Conservation (phyloP, 129 eudicot species). For the Chrysanthemum lavandulifolium region DNA sequence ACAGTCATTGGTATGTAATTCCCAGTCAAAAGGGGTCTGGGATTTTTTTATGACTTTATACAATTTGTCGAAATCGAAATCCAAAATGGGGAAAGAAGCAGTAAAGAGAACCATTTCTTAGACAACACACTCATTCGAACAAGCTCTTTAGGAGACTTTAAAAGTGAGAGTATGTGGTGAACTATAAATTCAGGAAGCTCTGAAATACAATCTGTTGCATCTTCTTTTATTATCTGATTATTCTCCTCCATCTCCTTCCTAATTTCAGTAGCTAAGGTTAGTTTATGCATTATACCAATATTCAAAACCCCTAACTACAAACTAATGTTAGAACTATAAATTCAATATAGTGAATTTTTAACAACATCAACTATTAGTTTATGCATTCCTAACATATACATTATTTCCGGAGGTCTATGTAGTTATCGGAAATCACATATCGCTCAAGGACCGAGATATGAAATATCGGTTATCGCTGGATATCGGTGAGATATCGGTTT, state of each 20-base stretch:
- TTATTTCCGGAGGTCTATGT: too few species aligned
- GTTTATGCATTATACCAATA: not conserved
- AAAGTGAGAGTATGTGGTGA: not conserved
- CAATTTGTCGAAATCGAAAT: not conserved
- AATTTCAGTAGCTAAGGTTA: not conserved
- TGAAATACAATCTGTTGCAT: not conserved
- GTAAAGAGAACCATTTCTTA: not conserved
- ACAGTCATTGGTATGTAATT: too few species aligned
- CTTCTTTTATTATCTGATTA: not conserved
- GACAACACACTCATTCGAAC: not conserved
- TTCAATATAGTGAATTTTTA: too few species aligned
- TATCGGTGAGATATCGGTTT: too few species aligned
- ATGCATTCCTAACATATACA: too few species aligned
- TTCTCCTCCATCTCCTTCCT: not conserved
- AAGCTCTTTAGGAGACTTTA: not conserved
- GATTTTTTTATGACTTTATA: too few species aligned
- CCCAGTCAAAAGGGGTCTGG: too few species aligned
- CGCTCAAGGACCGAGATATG: too few species aligned
- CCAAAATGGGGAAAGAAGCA: not conserved
- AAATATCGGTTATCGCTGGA: too few species aligned
- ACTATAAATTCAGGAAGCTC: conserved; percentile 1
- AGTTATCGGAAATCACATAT: too few species aligned
- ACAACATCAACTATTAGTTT: too few species aligned
- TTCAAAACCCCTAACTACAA: not conserved
- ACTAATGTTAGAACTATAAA: not conserved